Evolutionary conservation across 1,284 basidiomycete genomes (phyloP).

Genomic region (Dichomitus squalens): DNA sequence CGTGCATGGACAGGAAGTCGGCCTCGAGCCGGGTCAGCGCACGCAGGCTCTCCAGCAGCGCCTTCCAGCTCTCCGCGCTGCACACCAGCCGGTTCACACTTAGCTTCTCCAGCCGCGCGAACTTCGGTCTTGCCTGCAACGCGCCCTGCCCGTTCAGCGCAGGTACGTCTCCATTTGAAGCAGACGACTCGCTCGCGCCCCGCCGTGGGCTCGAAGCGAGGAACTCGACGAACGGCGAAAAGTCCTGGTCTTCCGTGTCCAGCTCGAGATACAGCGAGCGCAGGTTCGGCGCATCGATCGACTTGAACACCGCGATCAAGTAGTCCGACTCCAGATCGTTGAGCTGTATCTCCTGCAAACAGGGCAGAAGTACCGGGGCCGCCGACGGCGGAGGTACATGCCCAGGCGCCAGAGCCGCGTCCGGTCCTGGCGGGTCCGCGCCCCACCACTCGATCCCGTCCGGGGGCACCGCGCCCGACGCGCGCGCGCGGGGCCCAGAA

Average conservation of each 20-base stretch:
- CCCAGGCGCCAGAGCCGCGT: not conserved
- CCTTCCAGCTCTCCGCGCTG: slow-evolving; percentile 37
- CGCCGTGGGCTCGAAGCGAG: slow-evolving; percentile 26
- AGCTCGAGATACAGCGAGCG: slow-evolving; percentile 49
- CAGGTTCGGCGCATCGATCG: slow-evolving; percentile 47
- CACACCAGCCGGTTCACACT: slow-evolving; percentile 50
- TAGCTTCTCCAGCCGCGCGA: slow-evolving; percentile 44
- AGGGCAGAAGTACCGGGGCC: slow-evolving; percentile 39
- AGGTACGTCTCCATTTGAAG: too few relatives aligned
- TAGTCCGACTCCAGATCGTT: slow-evolving; percentile 58
- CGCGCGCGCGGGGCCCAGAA: slow-evolving; percentile 50
- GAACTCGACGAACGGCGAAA: slow-evolving; percentile 47
- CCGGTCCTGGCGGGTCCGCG: slow-evolving; percentile 13
- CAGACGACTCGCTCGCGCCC: slow-evolving; percentile 13
- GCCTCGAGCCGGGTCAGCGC: slow-evolving; percentile 46
- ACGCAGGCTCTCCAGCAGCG: slow-evolving; percentile 39
- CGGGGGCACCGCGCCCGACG: slow-evolving; percentile 28
- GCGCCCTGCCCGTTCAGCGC: not conserved
- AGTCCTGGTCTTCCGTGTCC: slow-evolving; percentile 48
- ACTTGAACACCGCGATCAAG: slow-evolving; percentile 45
- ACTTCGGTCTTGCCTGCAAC: slow-evolving; percentile 13
- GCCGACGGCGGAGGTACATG: slow-evolving; percentile 25
- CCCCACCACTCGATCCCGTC: slow-evolving; percentile 26
- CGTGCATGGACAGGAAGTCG: slow-evolving; percentile 44
- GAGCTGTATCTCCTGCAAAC: slow-evolving; percentile 47